These are phyloP conservation scores for Calonectria honghensis DNA, from an alignment of 2,329 filamentous ascomycete species.

Conservation along the genomic window DNA sequence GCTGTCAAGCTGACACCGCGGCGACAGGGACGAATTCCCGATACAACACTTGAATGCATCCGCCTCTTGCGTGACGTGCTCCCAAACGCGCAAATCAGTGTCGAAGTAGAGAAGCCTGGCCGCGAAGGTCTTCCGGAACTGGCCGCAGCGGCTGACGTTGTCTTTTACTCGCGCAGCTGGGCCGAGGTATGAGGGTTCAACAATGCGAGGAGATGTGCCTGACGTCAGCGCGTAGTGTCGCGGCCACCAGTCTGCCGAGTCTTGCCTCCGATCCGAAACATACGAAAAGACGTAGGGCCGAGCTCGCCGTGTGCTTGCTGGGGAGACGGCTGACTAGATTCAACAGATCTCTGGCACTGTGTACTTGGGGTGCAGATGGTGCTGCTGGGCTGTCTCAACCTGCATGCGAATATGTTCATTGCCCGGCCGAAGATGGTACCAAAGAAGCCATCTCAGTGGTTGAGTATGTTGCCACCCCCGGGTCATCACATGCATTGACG, in stretches of 20 bases:
- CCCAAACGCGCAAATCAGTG: slow-evolving; percentile 73
- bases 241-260: slow-evolving; percentile 67
- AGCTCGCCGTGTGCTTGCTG: slow-evolving; percentile 35
- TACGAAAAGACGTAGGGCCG: slow-evolving; percentile 66
- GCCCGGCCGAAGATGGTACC: slow-evolving; percentile 63
- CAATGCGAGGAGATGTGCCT: slow-evolving; percentile 39
- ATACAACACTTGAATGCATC: slow-evolving; percentile 77
- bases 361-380: slow-evolving; percentile 76
- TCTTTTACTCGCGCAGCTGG: slow-evolving; percentile 85
- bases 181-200: slow-evolving; percentile 72
- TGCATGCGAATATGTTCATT: slow-evolving; percentile 56
- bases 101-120: slow-evolving; percentile 83
- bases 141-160: slow-evolving; percentile 78
- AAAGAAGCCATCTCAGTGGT: slow-evolving; percentile 68
- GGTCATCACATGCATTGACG: slow-evolving; percentile 34
- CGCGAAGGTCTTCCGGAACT: slow-evolving; percentile 76
- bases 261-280: slow-evolving; percentile 69
- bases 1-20: slow-evolving; percentile 43
- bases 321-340: slow-evolving; percentile 48
- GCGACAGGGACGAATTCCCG: slow-evolving; percentile 77
- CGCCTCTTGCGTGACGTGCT: slow-evolving; percentile 69
- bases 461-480: slow-evolving; percentile 71
- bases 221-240: slow-evolving; percentile 54
- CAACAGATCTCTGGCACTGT: slow-evolving; percentile 68
- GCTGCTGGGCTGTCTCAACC: slow-evolving; percentile 59